A percentile compares a stretch with the other conserved stretches of the same genome.
Conservation (phyloP, 306 rosid genomes). For the Pterocarpus macrocarpus region DNA sequence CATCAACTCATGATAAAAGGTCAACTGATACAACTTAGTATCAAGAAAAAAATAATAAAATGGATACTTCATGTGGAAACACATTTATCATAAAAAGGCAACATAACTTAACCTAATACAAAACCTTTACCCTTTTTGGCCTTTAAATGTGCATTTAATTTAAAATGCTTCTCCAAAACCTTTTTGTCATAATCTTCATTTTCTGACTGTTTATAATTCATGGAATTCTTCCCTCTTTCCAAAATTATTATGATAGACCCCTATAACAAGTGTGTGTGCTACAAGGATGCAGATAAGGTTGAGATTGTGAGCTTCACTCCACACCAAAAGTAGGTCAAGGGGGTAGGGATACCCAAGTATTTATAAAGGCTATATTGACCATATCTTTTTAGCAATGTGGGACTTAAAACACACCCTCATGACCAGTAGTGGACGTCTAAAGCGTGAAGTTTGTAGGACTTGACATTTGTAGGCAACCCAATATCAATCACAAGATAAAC, state of each 20-base stretch:
- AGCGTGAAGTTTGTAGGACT: no score
- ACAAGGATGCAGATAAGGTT: no score
- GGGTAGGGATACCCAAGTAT: no score
- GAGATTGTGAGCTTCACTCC: no score
- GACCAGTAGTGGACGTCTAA: no score
- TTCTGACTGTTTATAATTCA: neutral
- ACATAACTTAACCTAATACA: neutral
- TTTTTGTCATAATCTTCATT: neutral
- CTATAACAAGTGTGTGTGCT: no score
- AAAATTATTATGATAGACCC: neutral
- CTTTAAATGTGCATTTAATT: constrained; percentile 12
- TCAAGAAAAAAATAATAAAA: neutral
- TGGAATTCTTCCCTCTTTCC: neutral
- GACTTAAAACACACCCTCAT: no score
- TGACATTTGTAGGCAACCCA: no score
- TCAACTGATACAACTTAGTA: constrained; percentile 10
- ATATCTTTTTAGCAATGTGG: no score
- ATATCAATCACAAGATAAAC: no score
- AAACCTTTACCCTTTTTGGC: neutral
- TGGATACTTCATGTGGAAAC: neutral
- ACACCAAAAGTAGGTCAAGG: no score
- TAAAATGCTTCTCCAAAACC: neutral
- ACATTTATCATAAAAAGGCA: neutral
- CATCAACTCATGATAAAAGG: constrained; percentile 45
- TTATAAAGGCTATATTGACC: no score